Conservation (phyloP, 2,329 filamentous ascomycete species). For the Aspergillus hortae region DNA sequence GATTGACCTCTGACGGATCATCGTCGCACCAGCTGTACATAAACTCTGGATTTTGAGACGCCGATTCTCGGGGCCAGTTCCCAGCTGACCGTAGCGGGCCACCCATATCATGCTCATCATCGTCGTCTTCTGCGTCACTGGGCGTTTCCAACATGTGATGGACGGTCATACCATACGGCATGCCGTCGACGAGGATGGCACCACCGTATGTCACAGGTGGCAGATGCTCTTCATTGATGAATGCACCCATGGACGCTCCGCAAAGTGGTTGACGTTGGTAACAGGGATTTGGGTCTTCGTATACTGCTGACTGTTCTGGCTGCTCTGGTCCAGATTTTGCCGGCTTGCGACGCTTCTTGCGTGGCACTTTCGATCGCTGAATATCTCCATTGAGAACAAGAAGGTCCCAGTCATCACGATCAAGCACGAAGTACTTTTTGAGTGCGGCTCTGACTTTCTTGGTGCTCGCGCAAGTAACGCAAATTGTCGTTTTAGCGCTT, state of each 20-base stretch:
- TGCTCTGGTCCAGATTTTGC: conserved; percentile 27
- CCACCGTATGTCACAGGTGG: conserved; percentile 91
- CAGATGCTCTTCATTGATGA: conserved; percentile 77
- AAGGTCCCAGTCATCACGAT: conserved; percentile 55
- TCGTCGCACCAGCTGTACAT: conserved; percentile 39
- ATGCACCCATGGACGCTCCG: conserved; percentile 90
- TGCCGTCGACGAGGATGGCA: conserved; percentile 77
- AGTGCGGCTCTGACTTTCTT: conserved; percentile 57
- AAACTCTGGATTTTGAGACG: conserved; percentile 26
- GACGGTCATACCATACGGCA: conserved; percentile 89
- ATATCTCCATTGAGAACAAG: conserved; percentile 60
- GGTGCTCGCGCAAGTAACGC: conserved; percentile 59
- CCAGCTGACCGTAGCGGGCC: conserved; percentile 45
- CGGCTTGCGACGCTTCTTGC: conserved; percentile 38
- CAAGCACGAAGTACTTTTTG: conserved; percentile 55
- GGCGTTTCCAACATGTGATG: conserved; percentile 85
- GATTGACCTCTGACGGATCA: conserved; percentile 34
- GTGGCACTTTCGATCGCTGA: conserved; percentile 51
- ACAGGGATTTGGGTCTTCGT: conserved; percentile 58
- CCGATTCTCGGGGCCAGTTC: conserved; percentile 27
- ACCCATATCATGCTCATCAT: conserved; percentile 26
- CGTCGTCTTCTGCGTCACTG: conserved; percentile 51
- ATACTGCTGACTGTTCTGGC: conserved; percentile 22
- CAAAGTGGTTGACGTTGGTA: conserved; percentile 77
- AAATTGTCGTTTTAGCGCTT: conserved; percentile 58